phyloP scores from a whole-genome alignment of 2,329 filamentous ascomycete species.

The Penicillium rolfsii region DNA sequence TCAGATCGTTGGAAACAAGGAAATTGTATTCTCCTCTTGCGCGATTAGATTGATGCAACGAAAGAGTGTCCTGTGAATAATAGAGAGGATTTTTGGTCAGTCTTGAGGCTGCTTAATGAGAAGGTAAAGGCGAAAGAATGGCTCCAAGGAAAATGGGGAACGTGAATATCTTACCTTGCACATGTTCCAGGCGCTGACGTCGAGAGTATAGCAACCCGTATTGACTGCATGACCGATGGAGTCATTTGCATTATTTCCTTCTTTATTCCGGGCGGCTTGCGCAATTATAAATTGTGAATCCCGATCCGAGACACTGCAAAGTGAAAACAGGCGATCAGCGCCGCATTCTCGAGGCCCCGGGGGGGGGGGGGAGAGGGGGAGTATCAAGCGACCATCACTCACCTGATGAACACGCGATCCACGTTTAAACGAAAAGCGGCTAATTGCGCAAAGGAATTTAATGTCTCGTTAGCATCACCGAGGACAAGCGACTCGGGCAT shows the following conservation, averaged over 20 bases:
- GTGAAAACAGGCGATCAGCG: not conserved
- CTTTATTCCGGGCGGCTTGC: conserved; percentile 16
- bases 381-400: not conserved
- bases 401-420: conserved; percentile 22
- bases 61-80: not conserved
- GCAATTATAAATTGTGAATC: conserved; percentile 25
- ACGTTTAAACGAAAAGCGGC: conserved; percentile 21
- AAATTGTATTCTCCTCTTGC: conserved; percentile 10
- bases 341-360: not conserved
- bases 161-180: conserved; percentile 11
- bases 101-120: not conserved
- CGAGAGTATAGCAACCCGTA: conserved; percentile 10
- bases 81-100: not conserved
- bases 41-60: not conserved
- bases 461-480: conserved; percentile 12
- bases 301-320: conserved; percentile 16
- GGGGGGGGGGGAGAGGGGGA: too few species aligned
- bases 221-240: not conserved
- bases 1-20: conserved; percentile 40
- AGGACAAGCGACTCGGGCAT: conserved; percentile 4
- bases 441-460: conserved; percentile 24
- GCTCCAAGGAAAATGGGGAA: not conserved
- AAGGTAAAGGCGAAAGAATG: not conserved
- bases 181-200: conserved; percentile 18
- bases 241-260: not conserved